Evolutionary conservation across 2,329 filamentous ascomycete species (phyloP).

Genomic region (Stromatinia cepivora): DNA sequence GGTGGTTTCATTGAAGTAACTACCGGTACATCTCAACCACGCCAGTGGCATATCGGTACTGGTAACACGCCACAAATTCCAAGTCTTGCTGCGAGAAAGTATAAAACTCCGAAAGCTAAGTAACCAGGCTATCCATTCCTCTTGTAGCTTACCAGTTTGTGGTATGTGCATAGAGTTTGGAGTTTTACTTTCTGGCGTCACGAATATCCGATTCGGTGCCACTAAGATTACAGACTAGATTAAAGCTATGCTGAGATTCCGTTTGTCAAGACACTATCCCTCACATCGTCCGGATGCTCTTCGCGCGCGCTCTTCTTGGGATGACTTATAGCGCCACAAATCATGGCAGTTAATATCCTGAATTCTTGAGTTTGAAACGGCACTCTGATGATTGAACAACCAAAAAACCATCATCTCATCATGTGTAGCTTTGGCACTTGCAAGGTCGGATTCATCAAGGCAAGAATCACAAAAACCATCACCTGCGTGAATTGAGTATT

Average conservation of each 20-base stretch:
- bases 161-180: no score
- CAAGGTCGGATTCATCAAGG: background rate
- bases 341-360: background rate
- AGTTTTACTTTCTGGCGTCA: no score
- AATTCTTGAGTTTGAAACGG: no score
- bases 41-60: background rate
- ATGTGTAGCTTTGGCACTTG: background rate
- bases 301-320: background rate
- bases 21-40: background rate
- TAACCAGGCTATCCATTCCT: no score
- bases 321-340: background rate
- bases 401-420: background rate
- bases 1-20: background rate
- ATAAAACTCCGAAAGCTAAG: no score
- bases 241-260: background rate
- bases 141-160: no score
- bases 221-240: background rate
- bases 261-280: background rate
- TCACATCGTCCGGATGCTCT: background rate
- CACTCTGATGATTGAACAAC: background rate
- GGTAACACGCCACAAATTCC: background rate
- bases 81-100: background rate
- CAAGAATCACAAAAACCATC: background rate
- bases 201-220: background rate
- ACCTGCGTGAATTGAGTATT: background rate